Conservation (phyloP, 768 basidiomycete genomes). For the Trametes coccinea region DNA sequence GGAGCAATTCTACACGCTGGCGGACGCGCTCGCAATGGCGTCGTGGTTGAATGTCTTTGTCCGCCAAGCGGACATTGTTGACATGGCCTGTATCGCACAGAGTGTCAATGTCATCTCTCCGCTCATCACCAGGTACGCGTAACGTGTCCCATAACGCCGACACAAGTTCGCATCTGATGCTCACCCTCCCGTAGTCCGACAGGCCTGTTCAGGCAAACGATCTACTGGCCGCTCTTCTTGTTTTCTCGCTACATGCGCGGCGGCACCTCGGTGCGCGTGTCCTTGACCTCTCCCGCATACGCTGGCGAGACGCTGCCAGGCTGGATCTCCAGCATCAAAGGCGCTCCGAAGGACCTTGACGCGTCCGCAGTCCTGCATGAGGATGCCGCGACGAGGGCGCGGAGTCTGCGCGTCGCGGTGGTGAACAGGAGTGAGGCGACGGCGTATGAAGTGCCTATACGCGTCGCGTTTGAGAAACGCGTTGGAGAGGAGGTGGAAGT, state of each 20-base stretch:
- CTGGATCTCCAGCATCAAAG: conserved; percentile 47
- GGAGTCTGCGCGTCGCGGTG: conserved; percentile 51
- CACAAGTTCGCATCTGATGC: conserved; percentile 27
- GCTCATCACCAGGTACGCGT: conserved; percentile 31
- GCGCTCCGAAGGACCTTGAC: conserved; percentile 46
- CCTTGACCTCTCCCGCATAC: conserved; percentile 40
- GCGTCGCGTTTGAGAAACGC: conserved; percentile 37
- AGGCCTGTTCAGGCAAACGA: conserved; percentile 47
- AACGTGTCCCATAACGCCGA: no score
- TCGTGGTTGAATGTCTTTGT: conserved; percentile 64
- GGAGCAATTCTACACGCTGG: conserved; percentile 27
- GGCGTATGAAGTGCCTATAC: conserved; percentile 36
- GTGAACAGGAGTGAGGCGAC: conserved; percentile 49
- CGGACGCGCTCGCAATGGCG: conserved; percentile 45
- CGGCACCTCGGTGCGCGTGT: conserved; percentile 43
- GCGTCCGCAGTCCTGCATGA: conserved; percentile 46
- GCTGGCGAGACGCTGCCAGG: conserved; percentile 50
- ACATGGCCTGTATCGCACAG: conserved; percentile 64
- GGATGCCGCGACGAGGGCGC: conserved; percentile 23
- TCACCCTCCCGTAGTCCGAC: conserved; percentile 35
- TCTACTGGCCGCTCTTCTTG: conserved; percentile 51
- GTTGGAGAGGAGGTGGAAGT: conserved; percentile 36
- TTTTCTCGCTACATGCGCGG: conserved; percentile 60
- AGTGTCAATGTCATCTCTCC: conserved; percentile 52
- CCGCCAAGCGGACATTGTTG: conserved; percentile 57